phyloP scores from a whole-genome alignment of 2,329 filamentous ascomycete species.

The Stachybotrys elegans region DNA sequence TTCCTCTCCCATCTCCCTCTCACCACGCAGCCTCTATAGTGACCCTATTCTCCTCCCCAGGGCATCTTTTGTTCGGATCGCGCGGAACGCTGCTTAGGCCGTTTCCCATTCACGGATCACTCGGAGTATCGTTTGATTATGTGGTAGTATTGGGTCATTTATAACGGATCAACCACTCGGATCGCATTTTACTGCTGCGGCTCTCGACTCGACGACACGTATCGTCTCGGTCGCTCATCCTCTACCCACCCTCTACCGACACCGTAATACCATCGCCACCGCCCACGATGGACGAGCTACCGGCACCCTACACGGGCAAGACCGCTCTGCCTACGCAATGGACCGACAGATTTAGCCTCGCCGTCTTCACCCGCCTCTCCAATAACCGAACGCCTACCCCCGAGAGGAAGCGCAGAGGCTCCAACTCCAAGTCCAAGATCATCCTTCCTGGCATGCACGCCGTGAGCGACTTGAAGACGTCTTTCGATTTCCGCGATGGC shows the following conservation, averaged over 20 bases:
- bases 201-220: slow-evolving; percentile 8
- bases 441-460: slow-evolving; percentile 41
- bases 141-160: slow-evolving; percentile 30
- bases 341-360: slow-evolving; percentile 35
- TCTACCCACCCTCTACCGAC: slow-evolving; percentile 4
- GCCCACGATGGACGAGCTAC: slow-evolving; percentile 32
- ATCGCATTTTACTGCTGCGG: no score
- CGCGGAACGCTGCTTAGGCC: no score
- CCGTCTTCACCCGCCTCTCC: slow-evolving; percentile 36
- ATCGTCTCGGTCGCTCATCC: slow-evolving; percentile 6
- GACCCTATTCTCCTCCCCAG: no score
- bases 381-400: slow-evolving; percentile 35
- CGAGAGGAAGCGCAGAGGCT: slow-evolving; percentile 29
- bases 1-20: no score
- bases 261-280: slow-evolving; percentile 8
- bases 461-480: slow-evolving; percentile 73
- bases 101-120: slow-evolving; percentile 1
- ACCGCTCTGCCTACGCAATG: slow-evolving; percentile 34
- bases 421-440: slow-evolving; percentile 33
- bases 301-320: slow-evolving; percentile 32
- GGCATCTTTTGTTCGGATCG: slow-evolving; percentile 4
- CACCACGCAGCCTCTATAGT: no score
- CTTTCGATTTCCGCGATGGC: slow-evolving; percentile 75
- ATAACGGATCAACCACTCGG: slow-evolving; percentile 20
- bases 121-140: slow-evolving; percentile 24